Evolutionary conservation across 2,329 filamentous ascomycete species (phyloP), one percentile per base, ranked within the genome.

Genomic region (Chrysosporium keratinophilum): DNA sequence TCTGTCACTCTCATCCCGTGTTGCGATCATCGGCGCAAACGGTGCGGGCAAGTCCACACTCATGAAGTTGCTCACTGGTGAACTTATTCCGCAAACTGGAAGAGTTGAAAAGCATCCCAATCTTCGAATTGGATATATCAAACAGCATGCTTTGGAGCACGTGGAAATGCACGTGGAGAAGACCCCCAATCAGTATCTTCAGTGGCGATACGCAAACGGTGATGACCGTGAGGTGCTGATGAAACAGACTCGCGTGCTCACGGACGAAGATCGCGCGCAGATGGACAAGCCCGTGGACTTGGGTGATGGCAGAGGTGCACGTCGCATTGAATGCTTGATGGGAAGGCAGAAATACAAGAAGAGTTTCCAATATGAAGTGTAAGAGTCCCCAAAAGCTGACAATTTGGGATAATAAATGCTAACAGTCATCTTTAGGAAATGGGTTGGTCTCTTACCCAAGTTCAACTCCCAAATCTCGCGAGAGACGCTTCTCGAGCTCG

Each of bases 151-250:
- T 43, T 79, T 98, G 11, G 93, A 98, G 77, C 93, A 98, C 81
- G 93, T 98, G 10, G 91, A 98, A 74, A 95, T 96, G 91, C 93
- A 98, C 67, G 77, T 97, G 62, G 93, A 98, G 73, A 98, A 98
- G 81, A 98, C 93, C 0, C 93, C 93, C 40, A 97, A 95, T 70
- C 93, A 98, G 73, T 98, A 98, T 67, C 80, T 98, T 34, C 93
- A 97, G 73, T 98, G 93, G 93, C 87, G 93, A 64, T 98, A 97
- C 68, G 88, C 88, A 64, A 88, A 97, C 66, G 93, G 93, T 66
- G 93, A 97, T 63, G 93, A 98, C 64, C 88, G 93, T 50, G 93
- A 98, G 70, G 91, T 97, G 40, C 81, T 94, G 71, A 83, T 98
- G 82, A 98, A 98, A 80, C 90, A 95, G 74, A 97, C 91, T 47